Conservation (phyloP, 139 green algal species). For the Closterium sp. region DNA sequence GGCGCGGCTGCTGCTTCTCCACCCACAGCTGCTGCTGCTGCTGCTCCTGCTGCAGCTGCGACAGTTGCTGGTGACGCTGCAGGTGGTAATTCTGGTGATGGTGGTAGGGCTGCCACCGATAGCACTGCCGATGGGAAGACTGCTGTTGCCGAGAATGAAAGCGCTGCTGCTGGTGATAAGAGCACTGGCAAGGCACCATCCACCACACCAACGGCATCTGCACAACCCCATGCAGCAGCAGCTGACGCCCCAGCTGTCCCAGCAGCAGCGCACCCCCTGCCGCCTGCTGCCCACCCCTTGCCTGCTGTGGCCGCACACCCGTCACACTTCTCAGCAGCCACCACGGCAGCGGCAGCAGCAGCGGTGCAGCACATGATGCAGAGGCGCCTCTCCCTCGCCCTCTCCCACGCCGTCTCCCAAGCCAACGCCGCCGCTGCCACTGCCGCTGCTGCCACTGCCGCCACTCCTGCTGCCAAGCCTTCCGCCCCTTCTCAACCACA, state of each 20-base stretch:
- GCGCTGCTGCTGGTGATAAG: too few relatives aligned
- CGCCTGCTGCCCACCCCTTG: background rate
- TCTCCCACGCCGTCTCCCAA: background rate
- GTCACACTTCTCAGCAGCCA: background rate
- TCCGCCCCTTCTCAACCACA: background rate
- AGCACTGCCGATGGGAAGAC: background rate
- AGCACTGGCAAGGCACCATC: background rate
- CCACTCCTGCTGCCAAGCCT: background rate
- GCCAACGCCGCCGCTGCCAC: background rate
- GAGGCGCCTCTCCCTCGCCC: background rate
- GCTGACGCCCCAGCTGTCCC: background rate
- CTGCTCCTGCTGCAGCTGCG: background rate
- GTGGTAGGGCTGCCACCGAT: background rate
- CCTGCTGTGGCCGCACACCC: background rate
- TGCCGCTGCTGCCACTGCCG: background rate
- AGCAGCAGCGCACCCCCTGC: background rate
- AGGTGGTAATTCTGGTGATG: background rate
- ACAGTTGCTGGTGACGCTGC: background rate
- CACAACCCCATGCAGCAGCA: background rate
- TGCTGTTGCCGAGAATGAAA: too few relatives aligned
- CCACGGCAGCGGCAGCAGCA: background rate
- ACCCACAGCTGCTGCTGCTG: background rate
- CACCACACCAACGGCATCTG: background rate
- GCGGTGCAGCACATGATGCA: background rate
- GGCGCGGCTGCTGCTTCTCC: background rate